phyloP scores from a whole-genome alignment of 441 rosid genomes.

The Arabidopsis lyrata region DNA sequence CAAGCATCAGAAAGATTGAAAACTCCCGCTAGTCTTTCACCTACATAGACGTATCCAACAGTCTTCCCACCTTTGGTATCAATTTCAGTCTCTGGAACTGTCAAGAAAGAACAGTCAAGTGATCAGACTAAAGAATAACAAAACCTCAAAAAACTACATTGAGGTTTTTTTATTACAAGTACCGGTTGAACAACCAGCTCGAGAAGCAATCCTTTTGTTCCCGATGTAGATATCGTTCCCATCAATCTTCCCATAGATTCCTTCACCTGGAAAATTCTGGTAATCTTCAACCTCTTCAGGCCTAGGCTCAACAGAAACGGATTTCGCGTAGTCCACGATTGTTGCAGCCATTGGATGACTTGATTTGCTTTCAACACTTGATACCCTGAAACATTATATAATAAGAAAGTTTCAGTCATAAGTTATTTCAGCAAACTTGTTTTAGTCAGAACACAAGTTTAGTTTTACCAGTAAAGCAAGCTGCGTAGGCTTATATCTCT shows the following conservation, averaged over 20 bases:
- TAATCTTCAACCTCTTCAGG: constrained; percentile 69
- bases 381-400: constrained; percentile 61
- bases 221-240: constrained; percentile 76
- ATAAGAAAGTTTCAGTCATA: constrained; percentile 6
- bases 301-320: constrained; percentile 63
- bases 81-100: constrained; percentile 56
- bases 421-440: constrained; percentile 5
- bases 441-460: not conserved
- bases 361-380: constrained; percentile 92
- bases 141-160: not conserved
- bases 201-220: constrained; percentile 64
- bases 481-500: constrained; percentile 52
- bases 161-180: not conserved
- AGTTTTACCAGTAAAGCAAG: constrained; percentile 72
- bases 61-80: constrained; percentile 59
- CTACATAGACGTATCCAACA: constrained; percentile 63
- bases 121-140: constrained; percentile 25
- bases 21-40: constrained; percentile 56
- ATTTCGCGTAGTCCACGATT: constrained; percentile 65
- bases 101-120: constrained; percentile 3
- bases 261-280: constrained; percentile 88
- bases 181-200: constrained; percentile 73
- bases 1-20: constrained; percentile 82
- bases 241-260: constrained; percentile 80
- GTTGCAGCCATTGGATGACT: constrained; percentile 95